phyloP scores from a whole-genome alignment of 75 land plant genomes.

The Pinus tabuliformis region DNA sequence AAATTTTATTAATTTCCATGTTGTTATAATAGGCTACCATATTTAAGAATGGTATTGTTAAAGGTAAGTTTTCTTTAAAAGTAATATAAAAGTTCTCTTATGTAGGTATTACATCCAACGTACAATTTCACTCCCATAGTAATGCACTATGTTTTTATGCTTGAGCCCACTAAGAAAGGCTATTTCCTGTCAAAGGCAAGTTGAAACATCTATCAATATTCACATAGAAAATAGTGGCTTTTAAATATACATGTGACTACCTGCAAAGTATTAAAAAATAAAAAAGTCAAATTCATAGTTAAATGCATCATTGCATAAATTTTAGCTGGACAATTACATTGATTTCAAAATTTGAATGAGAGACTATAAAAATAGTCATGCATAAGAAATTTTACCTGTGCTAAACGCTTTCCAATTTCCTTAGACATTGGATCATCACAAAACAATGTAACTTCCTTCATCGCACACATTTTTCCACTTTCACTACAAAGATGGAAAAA shows the following conservation, averaged over 20 bases:
- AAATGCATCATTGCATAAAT: background rate
- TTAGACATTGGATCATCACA: constrained; percentile 92
- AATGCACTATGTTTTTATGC: constrained; percentile 86
- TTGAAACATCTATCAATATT: background rate
- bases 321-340: too few species aligned
- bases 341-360: background rate
- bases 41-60: background rate
- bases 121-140: constrained; percentile 76
- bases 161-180: constrained; percentile 59
- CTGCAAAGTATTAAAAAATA: background rate
- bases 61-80: background rate
- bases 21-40: background rate
- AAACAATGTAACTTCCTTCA: constrained; percentile 92
- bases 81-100: background rate
- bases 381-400: constrained; percentile 41
- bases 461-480: constrained; percentile 97
- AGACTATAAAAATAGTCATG: background rate
- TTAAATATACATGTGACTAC: background rate
- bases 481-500: constrained; percentile 48
- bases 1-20: background rate
- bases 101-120: background rate
- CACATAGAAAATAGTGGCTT: background rate
- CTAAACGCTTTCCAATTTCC: constrained; percentile 77
- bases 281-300: background rate
- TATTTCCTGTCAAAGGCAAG: constrained; percentile 54